These are phyloP conservation scores for Aureobasidium leucospermi DNA, from an alignment of 2,329 filamentous ascomycete species.

Conservation along the genomic window DNA sequence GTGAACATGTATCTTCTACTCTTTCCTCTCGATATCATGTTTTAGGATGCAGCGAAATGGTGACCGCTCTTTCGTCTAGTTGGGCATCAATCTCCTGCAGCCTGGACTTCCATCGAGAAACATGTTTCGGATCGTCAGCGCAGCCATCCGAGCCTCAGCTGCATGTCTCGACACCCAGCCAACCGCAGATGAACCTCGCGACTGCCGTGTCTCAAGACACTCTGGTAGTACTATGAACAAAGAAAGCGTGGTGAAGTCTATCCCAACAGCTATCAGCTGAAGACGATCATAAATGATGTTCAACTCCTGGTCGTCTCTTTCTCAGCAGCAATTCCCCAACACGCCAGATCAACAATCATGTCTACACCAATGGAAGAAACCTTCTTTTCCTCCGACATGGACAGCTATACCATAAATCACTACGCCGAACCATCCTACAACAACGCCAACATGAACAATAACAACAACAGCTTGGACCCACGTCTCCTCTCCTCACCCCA, in stretches of 20 bases:
- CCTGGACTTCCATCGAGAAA: not conserved
- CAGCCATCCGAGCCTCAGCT: slow-evolving; percentile 10
- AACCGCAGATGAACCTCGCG: not conserved
- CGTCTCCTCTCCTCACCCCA: not conserved
- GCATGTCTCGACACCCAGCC: slow-evolving; percentile 6
- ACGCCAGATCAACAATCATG: not conserved
- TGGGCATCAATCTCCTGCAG: not conserved
- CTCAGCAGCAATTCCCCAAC: not conserved
- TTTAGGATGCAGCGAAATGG: not conserved
- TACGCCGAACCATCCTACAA: not conserved
- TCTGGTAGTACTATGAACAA: slow-evolving; percentile 3
- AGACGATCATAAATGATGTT: not conserved
- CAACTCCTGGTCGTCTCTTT: too few species aligned
- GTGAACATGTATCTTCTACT: too few species aligned
- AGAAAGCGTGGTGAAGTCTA: not conserved
- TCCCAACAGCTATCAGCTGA: not conserved
- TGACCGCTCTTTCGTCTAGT: not conserved
- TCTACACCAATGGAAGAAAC: not conserved
- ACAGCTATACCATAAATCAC: not conserved
- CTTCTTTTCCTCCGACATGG: not conserved
- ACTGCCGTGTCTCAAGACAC: not conserved
- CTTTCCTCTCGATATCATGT: too few species aligned
- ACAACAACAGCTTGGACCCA: not conserved
- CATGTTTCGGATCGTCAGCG: not conserved
- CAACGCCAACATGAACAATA: not conserved